Evolutionary conservation across 352 stramenopile species (phyloP).

Genomic region (Paralagenidium karlingii): DNA sequence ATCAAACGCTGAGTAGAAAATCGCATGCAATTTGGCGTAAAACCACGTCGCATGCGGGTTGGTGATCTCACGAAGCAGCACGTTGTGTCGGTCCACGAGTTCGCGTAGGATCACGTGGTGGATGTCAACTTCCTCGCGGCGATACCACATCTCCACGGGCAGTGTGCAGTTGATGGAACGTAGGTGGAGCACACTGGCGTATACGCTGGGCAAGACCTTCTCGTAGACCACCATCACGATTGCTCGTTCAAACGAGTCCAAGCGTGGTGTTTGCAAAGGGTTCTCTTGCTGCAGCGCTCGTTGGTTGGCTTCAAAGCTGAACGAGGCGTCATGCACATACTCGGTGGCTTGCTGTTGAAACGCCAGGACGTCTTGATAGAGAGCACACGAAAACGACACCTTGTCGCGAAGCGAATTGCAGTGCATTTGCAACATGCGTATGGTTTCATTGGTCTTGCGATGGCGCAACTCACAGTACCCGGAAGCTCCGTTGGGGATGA

Average conservation of each 20-base stretch:
- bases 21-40: slow-evolving; percentile 1
- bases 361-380: slow-evolving; percentile 10
- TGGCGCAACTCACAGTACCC: slow-evolving; percentile 8
- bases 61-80: slow-evolving; percentile 1
- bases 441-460: neutral
- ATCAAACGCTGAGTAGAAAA: slow-evolving; percentile 2
- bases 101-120: neutral
- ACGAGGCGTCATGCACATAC: no score
- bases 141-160: slow-evolving; percentile 4
- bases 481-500: neutral
- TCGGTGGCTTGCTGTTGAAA: no score
- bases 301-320: no score
- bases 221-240: neutral
- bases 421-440: slow-evolving; percentile 5
- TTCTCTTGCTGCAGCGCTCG: slow-evolving; percentile 1
- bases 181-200: neutral
- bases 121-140: neutral
- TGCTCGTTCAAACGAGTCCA: slow-evolving; percentile 9
- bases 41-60: slow-evolving; percentile 1
- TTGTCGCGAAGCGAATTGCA: slow-evolving; percentile 6
- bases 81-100: slow-evolving; percentile 10
- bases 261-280: slow-evolving; percentile 1
- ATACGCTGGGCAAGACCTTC: neutral
- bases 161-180: slow-evolving; percentile 1
- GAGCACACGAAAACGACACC: slow-evolving; percentile 8